Evolutionary conservation across 129 eudicot genomes (phyloP).

Genomic region (Flaveria ramosissima): DNA sequence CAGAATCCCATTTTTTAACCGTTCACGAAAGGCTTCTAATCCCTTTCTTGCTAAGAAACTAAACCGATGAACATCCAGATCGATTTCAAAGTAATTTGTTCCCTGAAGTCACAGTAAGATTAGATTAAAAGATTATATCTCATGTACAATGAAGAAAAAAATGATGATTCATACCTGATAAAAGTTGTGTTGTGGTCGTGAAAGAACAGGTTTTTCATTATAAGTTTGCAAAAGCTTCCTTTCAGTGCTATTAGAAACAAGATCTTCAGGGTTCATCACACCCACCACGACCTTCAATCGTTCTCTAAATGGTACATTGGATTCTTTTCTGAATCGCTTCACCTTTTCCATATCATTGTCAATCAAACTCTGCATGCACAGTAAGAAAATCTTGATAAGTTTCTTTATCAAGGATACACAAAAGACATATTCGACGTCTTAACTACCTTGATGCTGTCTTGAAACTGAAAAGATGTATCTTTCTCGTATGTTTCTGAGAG

Average conservation of each 20-base stretch:
- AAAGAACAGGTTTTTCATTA: slow-evolving; percentile 85
- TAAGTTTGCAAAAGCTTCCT: slow-evolving; percentile 72
- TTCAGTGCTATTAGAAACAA: slow-evolving; percentile 67
- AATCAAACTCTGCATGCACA: slow-evolving; percentile 53
- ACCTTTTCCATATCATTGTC: slow-evolving; percentile 64
- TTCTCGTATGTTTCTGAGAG: slow-evolving; percentile 62
- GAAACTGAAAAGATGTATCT: slow-evolving; percentile 59
- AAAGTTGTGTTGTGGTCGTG: slow-evolving; percentile 88
- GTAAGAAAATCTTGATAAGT: background rate
- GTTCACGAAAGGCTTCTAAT: slow-evolving; percentile 59
- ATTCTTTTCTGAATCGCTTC: slow-evolving; percentile 68
- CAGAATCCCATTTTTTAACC: slow-evolving; percentile 55
- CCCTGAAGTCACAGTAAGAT: slow-evolving; percentile 42
- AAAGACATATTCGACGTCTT: background rate
- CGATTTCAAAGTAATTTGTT: slow-evolving; percentile 64
- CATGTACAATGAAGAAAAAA: background rate
- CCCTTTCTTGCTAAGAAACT: slow-evolving; percentile 80
- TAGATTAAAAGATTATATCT: background rate
- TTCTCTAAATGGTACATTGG: slow-evolving; percentile 64
- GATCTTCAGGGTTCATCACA: slow-evolving; percentile 73
- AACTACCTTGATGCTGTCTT: slow-evolving; percentile 69
- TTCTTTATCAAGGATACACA: background rate
- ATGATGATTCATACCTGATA: slow-evolving; percentile 55
- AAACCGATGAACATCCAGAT: slow-evolving; percentile 73
- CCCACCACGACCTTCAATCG: slow-evolving; percentile 82